Conservation (phyloP, 78 protist species). For the Dictyostelium purpureum region DNA sequence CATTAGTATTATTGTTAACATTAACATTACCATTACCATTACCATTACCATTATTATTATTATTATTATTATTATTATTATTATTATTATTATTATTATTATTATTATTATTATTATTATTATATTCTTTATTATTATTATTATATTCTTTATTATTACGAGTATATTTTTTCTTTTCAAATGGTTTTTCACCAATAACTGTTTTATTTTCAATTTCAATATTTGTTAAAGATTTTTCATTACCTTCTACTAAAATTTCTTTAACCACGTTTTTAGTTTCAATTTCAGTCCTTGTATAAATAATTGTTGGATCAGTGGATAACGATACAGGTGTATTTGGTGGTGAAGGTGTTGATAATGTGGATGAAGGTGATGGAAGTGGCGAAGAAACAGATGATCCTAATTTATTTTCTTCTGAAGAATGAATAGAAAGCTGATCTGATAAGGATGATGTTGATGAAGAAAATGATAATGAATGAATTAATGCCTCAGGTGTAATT, state of each 20-base stretch:
- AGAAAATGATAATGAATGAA: background rate
- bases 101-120: background rate
- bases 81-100: too few relatives aligned
- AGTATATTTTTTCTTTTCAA: too few relatives aligned
- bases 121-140: background rate
- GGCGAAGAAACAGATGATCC: background rate
- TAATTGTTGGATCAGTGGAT: slow-evolving; percentile 8
- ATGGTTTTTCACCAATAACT: background rate
- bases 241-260: too few relatives aligned
- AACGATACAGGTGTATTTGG: background rate
- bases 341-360: slow-evolving; percentile 30
- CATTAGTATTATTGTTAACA: background rate
- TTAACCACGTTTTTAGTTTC: too few relatives aligned
- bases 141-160: too few relatives aligned
- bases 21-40: background rate
- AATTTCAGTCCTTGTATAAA: background rate
- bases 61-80: background rate
- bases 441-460: background rate
- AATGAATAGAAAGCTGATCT: background rate
- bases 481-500: slow-evolving; percentile 24
- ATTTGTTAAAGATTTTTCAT: background rate
- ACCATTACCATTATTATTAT: background rate
- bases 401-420: too few relatives aligned
- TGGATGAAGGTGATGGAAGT: background rate
- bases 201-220: background rate